Evolutionary conservation across 164 flowering plant species (phyloP), one percentile per base, ranked within the genome.

Genomic region (Dillenia suffruticosa): DNA sequence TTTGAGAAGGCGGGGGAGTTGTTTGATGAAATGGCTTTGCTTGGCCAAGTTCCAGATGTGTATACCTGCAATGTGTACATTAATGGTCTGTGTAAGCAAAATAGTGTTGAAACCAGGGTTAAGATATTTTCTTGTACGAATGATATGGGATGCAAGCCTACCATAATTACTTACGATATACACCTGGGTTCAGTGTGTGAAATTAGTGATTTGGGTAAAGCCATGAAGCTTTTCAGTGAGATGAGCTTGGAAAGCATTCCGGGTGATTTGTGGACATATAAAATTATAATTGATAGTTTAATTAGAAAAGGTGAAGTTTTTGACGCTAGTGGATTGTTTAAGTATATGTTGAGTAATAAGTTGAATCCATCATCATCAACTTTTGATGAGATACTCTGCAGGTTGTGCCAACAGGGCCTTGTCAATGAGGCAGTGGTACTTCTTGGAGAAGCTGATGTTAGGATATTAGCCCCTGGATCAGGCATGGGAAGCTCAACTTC

Each of bases 21-120:
- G 76, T 89, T 88, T 49, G 96, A 92, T 65, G 96, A 89, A 73
- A 69, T 92, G 78, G 86, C 89, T 59, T 74, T 90, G 12, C 54
- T 81, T 68, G 96, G 98, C 53, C 66, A 89, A 61, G 78, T 80
- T 63, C 98, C 96, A 59, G 78, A 90, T 77, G 54, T 81, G 53
- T 60, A 71, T 69, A 81, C 93, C 17, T 92, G 77, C 67, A 89
- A 83, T 66, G 80, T 77, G 44, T 86, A 80, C 65, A 77, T 89
- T 32, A 69, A 73, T 51, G 89, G 95, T 14, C 63, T 87, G 44
- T 88, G 91, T 54, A 81, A 80, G 72, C 87, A 83, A 71, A 70
- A 74, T 54, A 74, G 74, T 13, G 57, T 84, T 3, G 81, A 82
- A n/a, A 81, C 55, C 2, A 91, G 79, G 9, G 49, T 78, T 48